Evolutionary conservation across 1,284 basidiomycete genomes (phyloP), one percentile per base, ranked within the genome.

Genomic region (Omphalotus olearius): DNA sequence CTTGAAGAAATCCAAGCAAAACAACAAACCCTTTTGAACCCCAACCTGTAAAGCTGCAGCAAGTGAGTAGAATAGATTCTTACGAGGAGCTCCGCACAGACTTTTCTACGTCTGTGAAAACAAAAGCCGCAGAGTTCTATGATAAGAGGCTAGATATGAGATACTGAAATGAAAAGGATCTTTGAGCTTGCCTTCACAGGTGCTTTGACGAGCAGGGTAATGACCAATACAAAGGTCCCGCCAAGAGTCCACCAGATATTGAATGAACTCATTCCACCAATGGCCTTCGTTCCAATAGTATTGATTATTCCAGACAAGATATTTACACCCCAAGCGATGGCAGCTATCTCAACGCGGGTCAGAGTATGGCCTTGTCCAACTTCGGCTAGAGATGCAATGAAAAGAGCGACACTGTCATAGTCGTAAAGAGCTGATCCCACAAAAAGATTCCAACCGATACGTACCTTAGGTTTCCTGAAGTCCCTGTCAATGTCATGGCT

Each of bases 241-340:
- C 76, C 76, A 1, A 82, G 65, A 5, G 79, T 83, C 80, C 79
- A 82, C 80, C 80, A 83, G 16, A 82, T 67, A 54, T 77, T 78
- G 63, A 80, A 76, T 20, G 72, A 62, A 57, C 79, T 80, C 75
- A 80, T 78, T 3, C 69, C 66, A 1, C 79, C 78, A 40, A 83
- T 78, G 0, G 76, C 79, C 57, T 76, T 78, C 17, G 80, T 82
- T 2, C 80, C 80, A 20, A 79, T 59, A 0, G 76, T 74, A 56
- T 78, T 82, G 56, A 82, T 67, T 46, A 80, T 63, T 0, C 79
- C 80, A 13, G 76, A 79, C 7, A 69, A 61, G 36, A 82, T 74
- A 59, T 82, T 82, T 33, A 82, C 70, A 3, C 71, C 78, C 80
- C 79, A 82, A 4, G 79, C 79, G 47, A 82, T 74, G 3, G 72